Evolutionary conservation across 768 basidiomycete genomes (phyloP).

Genomic region (Lactifluus volemus): DNA sequence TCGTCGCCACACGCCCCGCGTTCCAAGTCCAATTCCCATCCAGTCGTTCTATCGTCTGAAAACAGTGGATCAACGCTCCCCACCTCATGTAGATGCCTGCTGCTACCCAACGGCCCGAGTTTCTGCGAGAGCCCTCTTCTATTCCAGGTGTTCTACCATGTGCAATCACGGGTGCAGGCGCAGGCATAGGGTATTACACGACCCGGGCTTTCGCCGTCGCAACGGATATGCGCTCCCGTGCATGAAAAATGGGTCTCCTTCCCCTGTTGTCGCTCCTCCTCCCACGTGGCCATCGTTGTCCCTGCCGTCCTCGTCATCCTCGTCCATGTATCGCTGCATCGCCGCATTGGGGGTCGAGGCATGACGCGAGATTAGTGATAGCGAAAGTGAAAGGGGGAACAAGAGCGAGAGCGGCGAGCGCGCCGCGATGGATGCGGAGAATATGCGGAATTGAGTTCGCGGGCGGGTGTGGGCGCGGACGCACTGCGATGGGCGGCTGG

Average conservation of each 20-base stretch:
- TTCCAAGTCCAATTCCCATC: slow-evolving; percentile 10
- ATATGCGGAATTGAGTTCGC: slow-evolving; percentile 1
- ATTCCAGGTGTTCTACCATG: not conserved
- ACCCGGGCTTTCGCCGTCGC: not conserved
- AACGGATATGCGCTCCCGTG: slow-evolving; percentile 4
- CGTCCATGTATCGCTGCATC: not conserved
- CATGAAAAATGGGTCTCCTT: slow-evolving; percentile 4
- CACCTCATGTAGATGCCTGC: slow-evolving; percentile 1
- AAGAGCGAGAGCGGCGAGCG: slow-evolving; percentile 10
- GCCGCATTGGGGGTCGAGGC: not conserved
- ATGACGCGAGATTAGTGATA: not conserved
- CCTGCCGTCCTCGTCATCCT: not conserved
- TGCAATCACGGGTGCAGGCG: not conserved
- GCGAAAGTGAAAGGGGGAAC: slow-evolving; percentile 2
- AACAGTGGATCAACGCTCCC: slow-evolving; percentile 16
- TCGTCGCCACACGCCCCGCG: not conserved
- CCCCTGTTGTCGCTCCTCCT: not conserved
- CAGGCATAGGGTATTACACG: not conserved
- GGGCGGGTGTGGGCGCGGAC: not conserved
- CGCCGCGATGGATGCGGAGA: slow-evolving; percentile 6
- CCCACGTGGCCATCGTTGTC: not conserved
- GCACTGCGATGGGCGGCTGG: not conserved
- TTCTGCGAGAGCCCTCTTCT: slow-evolving; percentile 22
- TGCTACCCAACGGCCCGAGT: slow-evolving; percentile 9
- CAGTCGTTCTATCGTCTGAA: not conserved